Percentiles rank a stretch among this genome's conserved stretches.
These are phyloP conservation scores for Diversispora eburnea DNA, from an alignment of 192 early-diverging fungal species.

Conservation along the genomic window DNA sequence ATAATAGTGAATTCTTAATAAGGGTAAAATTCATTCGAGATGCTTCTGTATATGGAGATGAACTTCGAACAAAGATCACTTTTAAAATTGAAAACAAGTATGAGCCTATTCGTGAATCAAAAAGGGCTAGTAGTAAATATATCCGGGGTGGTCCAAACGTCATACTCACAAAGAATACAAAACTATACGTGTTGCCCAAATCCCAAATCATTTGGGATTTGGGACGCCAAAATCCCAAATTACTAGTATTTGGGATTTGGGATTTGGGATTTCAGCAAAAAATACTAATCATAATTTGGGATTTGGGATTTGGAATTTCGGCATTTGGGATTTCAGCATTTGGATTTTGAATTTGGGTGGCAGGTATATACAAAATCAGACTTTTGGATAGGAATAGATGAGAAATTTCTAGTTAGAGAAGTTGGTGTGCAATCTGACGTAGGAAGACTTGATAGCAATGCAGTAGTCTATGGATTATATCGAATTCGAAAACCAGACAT, in stretches of 20 bases:
- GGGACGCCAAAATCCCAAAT: too few species aligned
- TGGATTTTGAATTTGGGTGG: too few species aligned
- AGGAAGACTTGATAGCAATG: constrained; percentile 6
- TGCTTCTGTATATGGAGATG: too few species aligned
- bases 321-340: too few species aligned
- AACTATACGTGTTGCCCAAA: too few species aligned
- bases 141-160: constrained; percentile 1
- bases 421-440: not conserved
- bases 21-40: constrained; percentile 17
- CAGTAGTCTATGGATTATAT: constrained; percentile 24
- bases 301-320: too few species aligned
- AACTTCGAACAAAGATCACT: not conserved
- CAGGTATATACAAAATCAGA: too few species aligned
- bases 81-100: constrained; percentile 1
- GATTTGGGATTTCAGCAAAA: too few species aligned
- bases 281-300: too few species aligned
- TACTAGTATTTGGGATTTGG: too few species aligned
- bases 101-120: constrained; percentile 5
- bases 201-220: too few species aligned
- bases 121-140: constrained; percentile 12
- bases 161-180: not conserved
- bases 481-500: constrained; percentile 11
- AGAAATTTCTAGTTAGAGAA: constrained; percentile 9
- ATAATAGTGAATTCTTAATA: constrained; percentile 18
- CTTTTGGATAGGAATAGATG: not conserved